Evolutionary conservation across 2,329 filamentous ascomycete species (phyloP).

Genomic region (Trichoderma hamatum): DNA sequence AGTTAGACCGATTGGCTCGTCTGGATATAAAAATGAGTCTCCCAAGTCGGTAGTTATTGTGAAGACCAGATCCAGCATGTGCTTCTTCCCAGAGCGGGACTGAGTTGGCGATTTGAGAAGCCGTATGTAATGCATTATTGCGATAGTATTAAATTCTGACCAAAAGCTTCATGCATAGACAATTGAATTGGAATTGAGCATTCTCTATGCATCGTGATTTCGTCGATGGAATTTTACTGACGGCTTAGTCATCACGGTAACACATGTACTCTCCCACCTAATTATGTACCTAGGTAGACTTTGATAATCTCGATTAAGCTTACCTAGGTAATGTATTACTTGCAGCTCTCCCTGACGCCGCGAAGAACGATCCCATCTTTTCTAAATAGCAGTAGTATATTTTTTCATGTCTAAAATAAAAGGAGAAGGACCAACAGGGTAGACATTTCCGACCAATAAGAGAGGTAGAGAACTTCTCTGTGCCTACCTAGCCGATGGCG

Average conservation of each 20-base stretch:
- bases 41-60: constrained; percentile 62
- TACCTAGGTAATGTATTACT: too few species aligned
- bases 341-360: too few species aligned
- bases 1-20: constrained; percentile 48
- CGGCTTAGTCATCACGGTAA: neutral
- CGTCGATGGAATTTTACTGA: neutral
- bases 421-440: too few species aligned
- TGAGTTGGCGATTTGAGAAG: constrained; percentile 53
- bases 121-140: constrained; percentile 60
- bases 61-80: constrained; percentile 50
- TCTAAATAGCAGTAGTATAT: too few species aligned
- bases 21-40: constrained; percentile 56
- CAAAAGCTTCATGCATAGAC: neutral
- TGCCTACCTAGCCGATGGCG: too few species aligned
- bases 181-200: neutral
- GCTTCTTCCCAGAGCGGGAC: constrained; percentile 32
- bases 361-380: too few species aligned
- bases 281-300: too few species aligned
- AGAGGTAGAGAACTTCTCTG: too few species aligned
- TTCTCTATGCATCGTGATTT: neutral
- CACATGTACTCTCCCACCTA: too few species aligned
- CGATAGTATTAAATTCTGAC: neutral
- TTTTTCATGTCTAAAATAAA: too few species aligned
- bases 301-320: too few species aligned
- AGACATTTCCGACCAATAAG: too few species aligned